Conservation (phyloP, 257 asterid genomes). For the Hygrophila difformis region DNA sequence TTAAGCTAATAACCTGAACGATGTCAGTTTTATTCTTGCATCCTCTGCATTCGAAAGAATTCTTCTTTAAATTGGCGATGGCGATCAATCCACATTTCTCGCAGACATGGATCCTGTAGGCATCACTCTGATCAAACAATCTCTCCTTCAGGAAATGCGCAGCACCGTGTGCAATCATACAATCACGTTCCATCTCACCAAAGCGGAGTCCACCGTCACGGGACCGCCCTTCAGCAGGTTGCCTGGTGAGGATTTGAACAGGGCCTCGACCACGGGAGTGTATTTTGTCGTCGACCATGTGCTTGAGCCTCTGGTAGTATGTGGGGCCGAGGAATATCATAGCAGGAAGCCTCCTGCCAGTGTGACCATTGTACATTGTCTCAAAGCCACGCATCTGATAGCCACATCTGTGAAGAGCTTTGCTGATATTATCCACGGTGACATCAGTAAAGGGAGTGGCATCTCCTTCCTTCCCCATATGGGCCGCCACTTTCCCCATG, state of each 20-base stretch:
- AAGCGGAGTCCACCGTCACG: constrained; percentile 97
- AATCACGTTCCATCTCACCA: constrained; percentile 98
- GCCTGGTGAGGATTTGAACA: constrained; percentile 89
- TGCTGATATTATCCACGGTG: constrained; percentile 89
- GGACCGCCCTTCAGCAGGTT: constrained; percentile 95
- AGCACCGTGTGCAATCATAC: constrained; percentile 98
- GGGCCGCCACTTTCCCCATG: constrained; percentile 98
- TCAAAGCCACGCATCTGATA: constrained; percentile 97
- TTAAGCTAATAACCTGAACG: constrained; percentile 57
- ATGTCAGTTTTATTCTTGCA: constrained; percentile 92
- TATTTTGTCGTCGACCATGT: constrained; percentile 93
- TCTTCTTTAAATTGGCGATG: constrained; percentile 87
- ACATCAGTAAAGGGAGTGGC: constrained; percentile 97
- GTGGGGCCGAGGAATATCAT: constrained; percentile 96
- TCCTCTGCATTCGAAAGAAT: constrained; percentile 88
- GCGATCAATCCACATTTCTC: constrained; percentile 91
- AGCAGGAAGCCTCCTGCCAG: constrained; percentile 71
- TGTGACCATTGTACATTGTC: constrained; percentile 97
- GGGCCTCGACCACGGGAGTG: constrained; percentile 99
- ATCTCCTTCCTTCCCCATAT: constrained; percentile 97
- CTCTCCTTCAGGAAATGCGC: constrained; percentile 91
- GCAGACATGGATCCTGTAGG: constrained; percentile 86
- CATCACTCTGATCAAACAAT: constrained; percentile 93
- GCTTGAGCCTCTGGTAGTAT: constrained; percentile 94
- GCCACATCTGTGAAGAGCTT: constrained; percentile 93